Percentiles rank a stretch among this genome's conserved stretches.
These are phyloP conservation scores for Xylaria scruposa DNA, from an alignment of 495 filamentous ascomycete species.

Conservation along the genomic window DNA sequence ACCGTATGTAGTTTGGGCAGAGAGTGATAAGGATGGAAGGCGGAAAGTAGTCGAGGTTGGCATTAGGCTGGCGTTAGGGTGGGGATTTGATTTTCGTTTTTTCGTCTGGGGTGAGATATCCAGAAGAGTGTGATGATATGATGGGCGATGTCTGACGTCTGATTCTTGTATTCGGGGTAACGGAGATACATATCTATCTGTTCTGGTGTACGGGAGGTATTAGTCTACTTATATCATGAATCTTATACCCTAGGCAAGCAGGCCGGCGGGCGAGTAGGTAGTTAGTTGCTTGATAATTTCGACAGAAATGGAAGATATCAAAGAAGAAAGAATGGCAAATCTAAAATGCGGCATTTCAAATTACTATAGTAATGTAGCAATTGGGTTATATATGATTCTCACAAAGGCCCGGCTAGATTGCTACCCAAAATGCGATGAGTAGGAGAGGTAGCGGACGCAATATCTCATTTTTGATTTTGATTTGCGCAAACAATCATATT, in stretches of 20 bases:
- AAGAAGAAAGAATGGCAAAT: not conserved
- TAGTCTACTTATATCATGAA: slow-evolving; percentile 5
- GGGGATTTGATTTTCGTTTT: not conserved
- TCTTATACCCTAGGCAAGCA: slow-evolving; percentile 13
- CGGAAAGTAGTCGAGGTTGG: not conserved
- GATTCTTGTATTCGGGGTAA: not conserved
- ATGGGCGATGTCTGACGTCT: not conserved
- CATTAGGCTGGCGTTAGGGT: slow-evolving; percentile 12
- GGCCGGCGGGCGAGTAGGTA: not conserved
- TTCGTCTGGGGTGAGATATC: not conserved
- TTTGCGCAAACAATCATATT: not conserved
- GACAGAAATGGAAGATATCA: not conserved
- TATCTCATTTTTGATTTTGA: not conserved
- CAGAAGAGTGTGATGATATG: not conserved
- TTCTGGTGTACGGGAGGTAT: not conserved
- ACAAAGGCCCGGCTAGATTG: not conserved
- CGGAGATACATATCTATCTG: not conserved
- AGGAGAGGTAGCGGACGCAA: not conserved
- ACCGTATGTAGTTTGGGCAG: not conserved
- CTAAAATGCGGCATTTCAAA: not conserved
- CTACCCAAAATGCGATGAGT: not conserved
- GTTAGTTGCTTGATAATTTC: not conserved
- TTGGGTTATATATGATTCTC: not conserved
- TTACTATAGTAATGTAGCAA: not conserved
- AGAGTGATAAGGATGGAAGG: not conserved